Evolutionary conservation across 2,329 filamentous ascomycete genomes (phyloP).

Genomic region (Aureobasidium namibiae): DNA sequence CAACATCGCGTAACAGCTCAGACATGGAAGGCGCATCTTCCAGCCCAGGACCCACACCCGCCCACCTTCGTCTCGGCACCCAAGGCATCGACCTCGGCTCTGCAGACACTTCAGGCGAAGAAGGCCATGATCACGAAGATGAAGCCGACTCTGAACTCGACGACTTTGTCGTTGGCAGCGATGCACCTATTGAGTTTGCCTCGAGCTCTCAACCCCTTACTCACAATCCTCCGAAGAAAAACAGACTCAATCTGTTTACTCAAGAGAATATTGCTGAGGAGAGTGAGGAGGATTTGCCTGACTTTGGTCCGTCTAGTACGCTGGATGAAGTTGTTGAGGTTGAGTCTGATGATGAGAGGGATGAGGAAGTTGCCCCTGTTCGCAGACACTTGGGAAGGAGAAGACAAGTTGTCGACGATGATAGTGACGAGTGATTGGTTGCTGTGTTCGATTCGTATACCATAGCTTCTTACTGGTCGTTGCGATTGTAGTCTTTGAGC

Average conservation of each 20-base stretch:
- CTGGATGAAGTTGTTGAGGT: neutral
- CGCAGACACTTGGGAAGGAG: neutral
- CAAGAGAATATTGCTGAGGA: constrained; percentile 13
- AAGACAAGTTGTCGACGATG: constrained; percentile 14
- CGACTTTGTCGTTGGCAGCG: constrained; percentile 39
- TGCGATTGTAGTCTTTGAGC: too few species aligned
- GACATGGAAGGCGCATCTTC: constrained; percentile 27
- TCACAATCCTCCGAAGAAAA: constrained; percentile 3
- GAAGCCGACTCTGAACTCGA: constrained; percentile 37
- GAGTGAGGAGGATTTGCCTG: constrained; percentile 13
- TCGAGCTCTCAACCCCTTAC: constrained; percentile 21
- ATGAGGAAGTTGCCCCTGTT: neutral
- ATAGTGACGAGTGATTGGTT: constrained; percentile 13
- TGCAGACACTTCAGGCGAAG: constrained; percentile 33
- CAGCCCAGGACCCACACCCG: constrained; percentile 27
- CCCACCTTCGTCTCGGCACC: constrained; percentile 26
- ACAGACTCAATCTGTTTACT: constrained; percentile 7
- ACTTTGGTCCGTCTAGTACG: neutral
- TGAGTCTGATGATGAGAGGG: neutral
- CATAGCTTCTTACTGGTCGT: neutral
- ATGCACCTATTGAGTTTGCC: constrained; percentile 28
- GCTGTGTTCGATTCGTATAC: neutral
- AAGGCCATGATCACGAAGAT: constrained; percentile 31
- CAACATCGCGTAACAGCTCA: constrained; percentile 4
- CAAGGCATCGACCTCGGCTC: constrained; percentile 35